Evolutionary conservation across 345 rosid genomes (phyloP), one percentile per base, ranked within the genome.

Genomic region (Acer yangbiense): DNA sequence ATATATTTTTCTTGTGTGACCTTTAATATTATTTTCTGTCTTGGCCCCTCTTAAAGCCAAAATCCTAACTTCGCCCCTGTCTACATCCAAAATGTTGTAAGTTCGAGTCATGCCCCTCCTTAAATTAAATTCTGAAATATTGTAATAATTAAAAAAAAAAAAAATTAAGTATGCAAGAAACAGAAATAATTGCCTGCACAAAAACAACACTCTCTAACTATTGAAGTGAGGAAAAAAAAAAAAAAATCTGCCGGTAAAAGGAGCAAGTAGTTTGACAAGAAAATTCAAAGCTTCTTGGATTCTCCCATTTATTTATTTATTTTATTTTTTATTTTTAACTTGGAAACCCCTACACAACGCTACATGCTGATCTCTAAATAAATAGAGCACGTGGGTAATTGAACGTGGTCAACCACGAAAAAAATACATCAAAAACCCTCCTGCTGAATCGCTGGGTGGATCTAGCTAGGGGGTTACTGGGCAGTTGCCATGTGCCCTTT

Each of bases 351-450:
- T 14, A 18, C 14, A 50, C 17, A 41, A 41, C 2, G 79, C 44
- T 35, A 57, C 55, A 50, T 13, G 17, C 25, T 4, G 55, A 43
- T 16, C 21, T 58, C 69, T 35, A 48, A 66, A 65, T 41, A 62
- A 68, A 66, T 77, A 39, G 20, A 41, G 68, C 72, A 65, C 1
- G 35, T 13, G 71, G 71, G 74, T 70, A 61, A 54, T 39, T 73
- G 57, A 77, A 77, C 80, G 75, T 68, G 72, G 76, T 78, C 63
- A 74, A 35, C 76, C 82, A 63, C 70, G 79, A 73, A 79, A 70
- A 76, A 75, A 29, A 69, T 27, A 17, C 52, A 27, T 12, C 20
- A 55, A 70, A 81, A 66, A 67, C 80, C 81, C 78, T 52, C 46
- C 81, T 17, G 76, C 41, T 85, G 82, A 72, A 46, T 35, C 4